Conservation (phyloP, 2,329 filamentous ascomycete genomes). For the Bertia moriformis region DNA sequence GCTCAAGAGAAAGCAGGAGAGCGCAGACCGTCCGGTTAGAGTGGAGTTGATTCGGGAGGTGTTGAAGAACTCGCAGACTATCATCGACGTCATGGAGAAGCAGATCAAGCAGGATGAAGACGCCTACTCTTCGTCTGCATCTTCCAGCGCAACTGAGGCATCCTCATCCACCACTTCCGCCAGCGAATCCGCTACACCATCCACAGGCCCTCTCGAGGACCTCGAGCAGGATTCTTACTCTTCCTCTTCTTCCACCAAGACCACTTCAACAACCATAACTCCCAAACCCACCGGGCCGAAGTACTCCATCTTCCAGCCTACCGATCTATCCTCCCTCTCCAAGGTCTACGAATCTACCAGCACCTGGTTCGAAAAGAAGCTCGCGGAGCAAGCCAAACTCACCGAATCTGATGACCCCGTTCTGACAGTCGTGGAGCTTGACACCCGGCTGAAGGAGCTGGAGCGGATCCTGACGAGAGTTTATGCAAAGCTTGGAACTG, state of each 20-base stretch:
- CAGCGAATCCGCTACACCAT: slow-evolving; percentile 37
- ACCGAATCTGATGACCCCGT: slow-evolving; percentile 59
- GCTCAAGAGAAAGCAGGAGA: slow-evolving; percentile 60
- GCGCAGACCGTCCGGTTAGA: slow-evolving; percentile 53
- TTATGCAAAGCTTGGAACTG: slow-evolving; percentile 41
- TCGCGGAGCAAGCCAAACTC: slow-evolving; percentile 58
- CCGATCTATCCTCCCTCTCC: slow-evolving; percentile 23
- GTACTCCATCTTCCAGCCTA: not conserved
- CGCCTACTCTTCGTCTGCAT: slow-evolving; percentile 8
- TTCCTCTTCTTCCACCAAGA: not conserved
- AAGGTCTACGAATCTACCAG: slow-evolving; percentile 45
- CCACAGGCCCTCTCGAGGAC: slow-evolving; percentile 61
- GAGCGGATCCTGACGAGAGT: slow-evolving; percentile 58
- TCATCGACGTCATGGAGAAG: slow-evolving; percentile 54
- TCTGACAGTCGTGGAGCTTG: slow-evolving; percentile 50
- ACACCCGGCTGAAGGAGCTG: slow-evolving; percentile 36
- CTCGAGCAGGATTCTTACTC: slow-evolving; percentile 29
- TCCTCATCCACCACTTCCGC: slow-evolving; percentile 26
- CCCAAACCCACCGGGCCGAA: not conserved
- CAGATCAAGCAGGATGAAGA: slow-evolving; percentile 31
- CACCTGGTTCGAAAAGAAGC: slow-evolving; percentile 63
- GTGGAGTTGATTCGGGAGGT: slow-evolving; percentile 53
- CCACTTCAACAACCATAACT: not conserved
- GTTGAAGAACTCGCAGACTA: slow-evolving; percentile 57
- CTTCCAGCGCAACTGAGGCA: slow-evolving; percentile 18